Conservation (phyloP, 176 grass and related monocot genomes). For the Chrysopogon serrulatus region DNA sequence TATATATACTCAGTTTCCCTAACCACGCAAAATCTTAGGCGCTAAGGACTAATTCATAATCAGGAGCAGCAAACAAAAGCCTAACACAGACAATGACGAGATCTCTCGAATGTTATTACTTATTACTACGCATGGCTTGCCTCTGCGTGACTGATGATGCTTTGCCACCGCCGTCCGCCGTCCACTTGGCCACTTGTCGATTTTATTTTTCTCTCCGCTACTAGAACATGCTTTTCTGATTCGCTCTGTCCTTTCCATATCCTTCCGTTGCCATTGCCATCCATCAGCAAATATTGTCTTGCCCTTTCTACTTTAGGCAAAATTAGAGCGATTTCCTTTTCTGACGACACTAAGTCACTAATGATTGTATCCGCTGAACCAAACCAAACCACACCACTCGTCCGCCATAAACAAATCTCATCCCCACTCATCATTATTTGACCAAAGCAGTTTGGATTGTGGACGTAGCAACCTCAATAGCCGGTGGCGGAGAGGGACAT, state of each 20-base stretch:
- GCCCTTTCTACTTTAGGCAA: conserved; percentile 24
- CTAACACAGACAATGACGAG: not conserved
- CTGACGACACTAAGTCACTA: no score
- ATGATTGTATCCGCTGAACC: not conserved
- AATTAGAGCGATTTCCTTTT: not conserved
- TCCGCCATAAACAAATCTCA: not conserved
- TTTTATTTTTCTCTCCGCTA: not conserved
- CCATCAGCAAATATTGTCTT: not conserved
- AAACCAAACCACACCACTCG: not conserved
- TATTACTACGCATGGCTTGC: not conserved
- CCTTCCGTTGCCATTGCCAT: not conserved
- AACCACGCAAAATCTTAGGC: no score
- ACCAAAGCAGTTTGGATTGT: not conserved
- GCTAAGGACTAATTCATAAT: no score
- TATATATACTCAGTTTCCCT: no score
- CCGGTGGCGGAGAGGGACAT: not conserved
- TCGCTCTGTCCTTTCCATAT: not conserved
- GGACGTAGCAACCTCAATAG: not conserved
- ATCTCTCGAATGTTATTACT: no score
- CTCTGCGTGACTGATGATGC: not conserved
- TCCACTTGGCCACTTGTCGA: not conserved
- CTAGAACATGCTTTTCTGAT: not conserved
- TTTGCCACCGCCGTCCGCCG: not conserved
- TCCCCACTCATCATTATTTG: not conserved
- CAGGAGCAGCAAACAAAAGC: not conserved